These are phyloP conservation scores for Castanea crenata DNA, from an alignment of 306 rosid genomes.

Conservation along the genomic window DNA sequence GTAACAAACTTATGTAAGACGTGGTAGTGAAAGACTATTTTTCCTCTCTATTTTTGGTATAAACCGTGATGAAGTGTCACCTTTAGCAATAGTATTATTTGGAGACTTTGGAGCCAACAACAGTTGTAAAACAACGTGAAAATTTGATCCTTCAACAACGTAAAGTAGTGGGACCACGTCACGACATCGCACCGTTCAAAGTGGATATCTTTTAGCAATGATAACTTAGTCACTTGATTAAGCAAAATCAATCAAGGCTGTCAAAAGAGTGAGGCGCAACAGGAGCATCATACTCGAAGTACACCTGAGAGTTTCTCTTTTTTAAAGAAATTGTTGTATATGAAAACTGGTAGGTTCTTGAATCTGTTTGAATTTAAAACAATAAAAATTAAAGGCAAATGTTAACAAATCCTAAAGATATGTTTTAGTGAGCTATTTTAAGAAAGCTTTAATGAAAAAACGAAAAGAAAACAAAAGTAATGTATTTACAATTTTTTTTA, in stretches of 20 bases:
- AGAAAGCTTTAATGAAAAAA: too few relatives aligned
- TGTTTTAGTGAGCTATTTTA: too few relatives aligned
- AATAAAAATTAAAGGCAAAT: too few relatives aligned
- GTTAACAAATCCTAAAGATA: too few relatives aligned
- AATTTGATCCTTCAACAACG: background rate
- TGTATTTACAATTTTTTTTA: too few relatives aligned
- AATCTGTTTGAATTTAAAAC: too few relatives aligned
- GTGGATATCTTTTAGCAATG: background rate
- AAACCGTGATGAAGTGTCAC: background rate
- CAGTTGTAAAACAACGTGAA: background rate
- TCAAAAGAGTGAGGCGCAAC: background rate
- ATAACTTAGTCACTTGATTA: background rate
- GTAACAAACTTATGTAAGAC: too few relatives aligned
- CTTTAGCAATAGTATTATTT: background rate
- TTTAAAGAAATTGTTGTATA: background rate
- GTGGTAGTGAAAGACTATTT: background rate
- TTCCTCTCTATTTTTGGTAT: background rate
- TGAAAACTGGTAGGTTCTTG: too few relatives aligned
- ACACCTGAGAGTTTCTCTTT: background rate
- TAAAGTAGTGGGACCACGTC: background rate
- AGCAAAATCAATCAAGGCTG: background rate
- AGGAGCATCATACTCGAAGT: too few relatives aligned
- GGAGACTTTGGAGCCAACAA: background rate
- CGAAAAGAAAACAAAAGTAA: too few relatives aligned
- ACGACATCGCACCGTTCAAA: background rate